These are phyloP conservation scores for Debaryomyces subglobosus DNA, from an alignment of 1,139 yeast genomes.

Conservation along the genomic window DNA sequence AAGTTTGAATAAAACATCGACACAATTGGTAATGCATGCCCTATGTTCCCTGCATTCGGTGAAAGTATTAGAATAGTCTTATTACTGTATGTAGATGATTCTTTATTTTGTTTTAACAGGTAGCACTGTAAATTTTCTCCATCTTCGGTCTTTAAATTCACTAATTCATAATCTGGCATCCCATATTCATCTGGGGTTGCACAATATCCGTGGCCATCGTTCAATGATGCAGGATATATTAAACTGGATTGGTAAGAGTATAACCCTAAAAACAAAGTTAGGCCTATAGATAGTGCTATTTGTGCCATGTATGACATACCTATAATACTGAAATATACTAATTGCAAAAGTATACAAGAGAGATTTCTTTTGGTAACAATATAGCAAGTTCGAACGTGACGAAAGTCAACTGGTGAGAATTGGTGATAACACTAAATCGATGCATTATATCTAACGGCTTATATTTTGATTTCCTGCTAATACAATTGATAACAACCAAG, in stretches of 20 bases:
- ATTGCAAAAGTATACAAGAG: neutral
- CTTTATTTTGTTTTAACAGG: constrained; percentile 50
- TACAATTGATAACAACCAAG: neutral
- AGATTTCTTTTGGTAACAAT: neutral
- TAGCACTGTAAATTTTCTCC: constrained; percentile 53
- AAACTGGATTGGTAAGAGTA: constrained; percentile 69
- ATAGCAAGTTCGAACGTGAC: neutral
- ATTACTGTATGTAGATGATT: constrained; percentile 44
- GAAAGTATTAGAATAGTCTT: constrained; percentile 79
- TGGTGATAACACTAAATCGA: constrained; percentile 7
- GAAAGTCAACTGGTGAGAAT: neutral
- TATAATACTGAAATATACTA: neutral
- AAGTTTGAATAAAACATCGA: constrained; percentile 65
- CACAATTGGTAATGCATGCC: constrained; percentile 86
- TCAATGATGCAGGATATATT: constrained; percentile 81
- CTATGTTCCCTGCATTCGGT: constrained; percentile 98
- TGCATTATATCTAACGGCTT: neutral
- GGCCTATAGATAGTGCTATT: constrained; percentile 40
- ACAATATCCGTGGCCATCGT: constrained; percentile 74
- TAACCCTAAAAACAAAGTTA: constrained; percentile 53
- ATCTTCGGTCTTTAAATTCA: constrained; percentile 67
- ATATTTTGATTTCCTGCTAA: neutral
- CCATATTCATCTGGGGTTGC: constrained; percentile 78
- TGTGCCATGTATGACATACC: constrained; percentile 18
- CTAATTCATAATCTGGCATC: constrained; percentile 64